These are phyloP conservation scores for Tarenaya hassleriana DNA, from an alignment of 345 rosid species.

Conservation along the genomic window DNA sequence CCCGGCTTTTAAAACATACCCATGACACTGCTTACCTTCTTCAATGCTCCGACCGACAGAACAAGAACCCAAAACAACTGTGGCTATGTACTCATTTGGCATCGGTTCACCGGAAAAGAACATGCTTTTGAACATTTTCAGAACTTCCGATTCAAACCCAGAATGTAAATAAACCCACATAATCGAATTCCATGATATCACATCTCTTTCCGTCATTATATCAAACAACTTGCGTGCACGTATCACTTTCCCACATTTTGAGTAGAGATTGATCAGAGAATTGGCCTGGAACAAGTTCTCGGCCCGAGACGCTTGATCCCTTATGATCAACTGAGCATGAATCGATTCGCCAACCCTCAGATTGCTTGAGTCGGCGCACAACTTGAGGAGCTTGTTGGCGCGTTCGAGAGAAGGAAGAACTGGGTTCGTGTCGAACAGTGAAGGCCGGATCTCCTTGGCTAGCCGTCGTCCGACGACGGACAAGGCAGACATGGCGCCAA, in stretches of 20 bases:
- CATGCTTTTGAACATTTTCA: constrained; percentile 51
- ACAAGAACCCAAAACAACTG: constrained; percentile 56
- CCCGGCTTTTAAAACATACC: constrained; percentile 54
- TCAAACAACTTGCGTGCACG: constrained; percentile 38
- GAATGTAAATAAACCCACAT: constrained; percentile 63
- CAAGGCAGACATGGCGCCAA: constrained; percentile 15
- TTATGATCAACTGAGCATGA: constrained; percentile 52
- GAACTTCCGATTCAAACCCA: constrained; percentile 42
- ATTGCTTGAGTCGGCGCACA: constrained; percentile 42
- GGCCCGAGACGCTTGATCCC: constrained; percentile 17
- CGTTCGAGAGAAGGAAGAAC: constrained; percentile 17
- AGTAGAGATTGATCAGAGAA: constrained; percentile 50
- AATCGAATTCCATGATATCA: constrained; percentile 64
- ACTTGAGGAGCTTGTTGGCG: constrained; percentile 38
- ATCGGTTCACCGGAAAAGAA: constrained; percentile 24
- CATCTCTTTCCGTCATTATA: constrained; percentile 31
- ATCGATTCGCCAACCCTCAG: constrained; percentile 39
- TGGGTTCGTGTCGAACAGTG: constrained; percentile 5
- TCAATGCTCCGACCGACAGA: constrained; percentile 31
- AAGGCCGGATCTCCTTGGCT: constrained; percentile 2
- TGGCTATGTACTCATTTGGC: constrained; percentile 60
- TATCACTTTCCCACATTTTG: constrained; percentile 39
- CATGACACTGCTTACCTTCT: constrained; percentile 68
- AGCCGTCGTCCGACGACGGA: constrained; percentile 18
- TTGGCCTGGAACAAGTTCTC: constrained; percentile 24